Evolutionary conservation across 176 grass and related monocot species (phyloP), one percentile per base, ranked within the genome.

Genomic region (Triticum urartu): DNA sequence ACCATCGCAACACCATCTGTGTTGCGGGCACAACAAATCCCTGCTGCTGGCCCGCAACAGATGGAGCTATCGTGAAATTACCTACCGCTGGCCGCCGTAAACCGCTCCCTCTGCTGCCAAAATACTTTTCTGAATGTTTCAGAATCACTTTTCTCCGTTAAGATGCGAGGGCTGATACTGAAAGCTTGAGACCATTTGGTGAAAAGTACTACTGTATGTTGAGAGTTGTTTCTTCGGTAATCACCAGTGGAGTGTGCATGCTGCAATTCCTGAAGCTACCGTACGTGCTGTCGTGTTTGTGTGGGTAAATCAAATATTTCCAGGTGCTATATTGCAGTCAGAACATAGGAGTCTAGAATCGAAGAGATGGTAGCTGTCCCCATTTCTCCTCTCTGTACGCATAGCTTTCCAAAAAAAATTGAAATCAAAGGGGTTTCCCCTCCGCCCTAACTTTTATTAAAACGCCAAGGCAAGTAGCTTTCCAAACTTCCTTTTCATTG

Each of bases 211-310:
- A 36, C 26, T 9, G 38, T 40, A 40, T 40, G 38, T 40, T 9
- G 50, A 74, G 58, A 69, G 40, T 42, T 42, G 26, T 34, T 83
- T 88, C 26, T 83, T 83, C 13, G 50, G 72, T 36, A 88, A 20
- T 36, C n/a, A 54, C 5, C 25, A 28, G 38, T 66, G 78, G 78
- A 80, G 47, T 59, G 48, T 38, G 15, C 22, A 68, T 81, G 21
- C 77, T 34, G 35, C 20, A 17, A 48, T 63, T 40, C 38, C 81
- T 78, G 18, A 82, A 58, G 48, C 59, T 56, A 48, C 11, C 25
- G 33, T 75, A 66, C 8, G 24, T 47, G 52, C 21, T 58, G 54
- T 21, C 2, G 18, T 58, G 24, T 85, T 67, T 75, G 38, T 81
- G 9, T 28, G 9, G 11, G 5, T 15, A 76, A 81, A 13, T 81